These are phyloP conservation scores for Passiflora organensis DNA, from an alignment of 345 rosid genomes.

Conservation along the genomic window DNA sequence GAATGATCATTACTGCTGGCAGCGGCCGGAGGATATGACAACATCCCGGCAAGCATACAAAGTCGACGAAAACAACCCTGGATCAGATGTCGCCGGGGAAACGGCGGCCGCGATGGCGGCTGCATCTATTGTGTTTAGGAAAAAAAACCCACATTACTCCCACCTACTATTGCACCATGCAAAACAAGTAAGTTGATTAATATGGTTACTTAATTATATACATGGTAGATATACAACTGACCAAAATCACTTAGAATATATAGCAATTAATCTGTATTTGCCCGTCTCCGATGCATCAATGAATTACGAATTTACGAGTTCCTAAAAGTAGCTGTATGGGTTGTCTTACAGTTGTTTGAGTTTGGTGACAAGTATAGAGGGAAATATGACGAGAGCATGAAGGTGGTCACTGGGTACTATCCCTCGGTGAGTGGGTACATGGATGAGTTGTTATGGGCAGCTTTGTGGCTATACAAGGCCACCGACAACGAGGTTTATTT, in stretches of 20 bases:
- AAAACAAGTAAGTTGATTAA: conserved; percentile 33
- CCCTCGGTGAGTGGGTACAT: conserved; percentile 90
- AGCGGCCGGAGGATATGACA: conserved; percentile 96
- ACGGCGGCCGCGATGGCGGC: conserved; percentile 90
- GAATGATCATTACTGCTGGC: conserved; percentile 94
- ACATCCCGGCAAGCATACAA: conserved; percentile 63
- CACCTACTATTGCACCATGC: conserved; percentile 70
- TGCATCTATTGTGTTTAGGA: conserved; percentile 67
- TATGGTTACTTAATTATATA: conserved; percentile 4
- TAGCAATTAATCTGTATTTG: too few relatives aligned
- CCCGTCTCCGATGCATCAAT: too few relatives aligned
- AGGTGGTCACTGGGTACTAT: conserved; percentile 75
- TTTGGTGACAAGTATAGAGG: conserved; percentile 81
- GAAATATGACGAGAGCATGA: conserved; percentile 65
- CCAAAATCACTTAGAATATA: conserved; percentile 17
- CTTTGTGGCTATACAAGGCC: conserved; percentile 88
- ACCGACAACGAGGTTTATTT: conserved; percentile 65
- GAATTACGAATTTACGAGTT: too few relatives aligned
- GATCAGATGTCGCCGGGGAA: conserved; percentile 76
- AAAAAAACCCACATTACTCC: conserved; percentile 65
- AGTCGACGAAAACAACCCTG: conserved; percentile 65
- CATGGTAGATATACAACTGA: conserved; percentile 10
- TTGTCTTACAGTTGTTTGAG: conserved; percentile 78
- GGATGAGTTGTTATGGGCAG: conserved; percentile 97
- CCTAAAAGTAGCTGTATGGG: too few relatives aligned